A percentile compares a stretch with the other conserved stretches of the same genome.
phyloP scores from a whole-genome alignment of 495 filamentous ascomycete species.

The Daldinia bambusicola region DNA sequence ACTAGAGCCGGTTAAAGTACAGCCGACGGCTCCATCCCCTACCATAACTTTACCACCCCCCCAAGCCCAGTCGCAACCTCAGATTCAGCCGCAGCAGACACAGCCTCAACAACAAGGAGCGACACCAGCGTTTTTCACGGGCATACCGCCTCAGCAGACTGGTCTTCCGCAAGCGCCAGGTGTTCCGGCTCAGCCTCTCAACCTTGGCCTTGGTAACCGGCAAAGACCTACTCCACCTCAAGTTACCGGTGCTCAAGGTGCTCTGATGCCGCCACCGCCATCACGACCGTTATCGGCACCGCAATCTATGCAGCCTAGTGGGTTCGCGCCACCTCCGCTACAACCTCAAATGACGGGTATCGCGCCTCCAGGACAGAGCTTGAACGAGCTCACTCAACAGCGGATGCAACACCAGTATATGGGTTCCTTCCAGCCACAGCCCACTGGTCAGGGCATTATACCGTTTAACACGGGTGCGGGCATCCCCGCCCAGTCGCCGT shows the following conservation, averaged over 20 bases:
- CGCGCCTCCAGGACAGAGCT: slow-evolving; percentile 78
- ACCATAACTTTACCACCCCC: slow-evolving; percentile 56
- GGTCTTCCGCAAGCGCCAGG: slow-evolving; percentile 47
- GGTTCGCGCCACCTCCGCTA: slow-evolving; percentile 76
- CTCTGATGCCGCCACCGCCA: slow-evolving; percentile 80
- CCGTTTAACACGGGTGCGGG: slow-evolving; percentile 49
- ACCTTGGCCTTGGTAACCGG: slow-evolving; percentile 60
- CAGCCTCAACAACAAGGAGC: slow-evolving; percentile 63
- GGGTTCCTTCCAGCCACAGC: slow-evolving; percentile 53
- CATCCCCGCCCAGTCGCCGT: slow-evolving; percentile 65
- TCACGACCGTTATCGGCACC: slow-evolving; percentile 88
- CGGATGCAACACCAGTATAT: slow-evolving; percentile 69
- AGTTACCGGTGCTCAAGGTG: slow-evolving; percentile 65
- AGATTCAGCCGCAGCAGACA: slow-evolving; percentile 58
- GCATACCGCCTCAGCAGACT: slow-evolving; percentile 48
- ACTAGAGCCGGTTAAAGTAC: slow-evolving; percentile 75
- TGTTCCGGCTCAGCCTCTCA: slow-evolving; percentile 47
- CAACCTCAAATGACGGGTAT: slow-evolving; percentile 89
- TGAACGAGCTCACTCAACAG: slow-evolving; percentile 75
- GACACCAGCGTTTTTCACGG: slow-evolving; percentile 61
- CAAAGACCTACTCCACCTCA: slow-evolving; percentile 80
- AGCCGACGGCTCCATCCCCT: slow-evolving; percentile 58
- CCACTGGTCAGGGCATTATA: slow-evolving; percentile 58
- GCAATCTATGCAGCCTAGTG: slow-evolving; percentile 79
- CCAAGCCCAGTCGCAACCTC: slow-evolving; percentile 54